phyloP scores from a whole-genome alignment of 2,329 filamentous ascomycete genomes.

The Didymella pomorum region DNA sequence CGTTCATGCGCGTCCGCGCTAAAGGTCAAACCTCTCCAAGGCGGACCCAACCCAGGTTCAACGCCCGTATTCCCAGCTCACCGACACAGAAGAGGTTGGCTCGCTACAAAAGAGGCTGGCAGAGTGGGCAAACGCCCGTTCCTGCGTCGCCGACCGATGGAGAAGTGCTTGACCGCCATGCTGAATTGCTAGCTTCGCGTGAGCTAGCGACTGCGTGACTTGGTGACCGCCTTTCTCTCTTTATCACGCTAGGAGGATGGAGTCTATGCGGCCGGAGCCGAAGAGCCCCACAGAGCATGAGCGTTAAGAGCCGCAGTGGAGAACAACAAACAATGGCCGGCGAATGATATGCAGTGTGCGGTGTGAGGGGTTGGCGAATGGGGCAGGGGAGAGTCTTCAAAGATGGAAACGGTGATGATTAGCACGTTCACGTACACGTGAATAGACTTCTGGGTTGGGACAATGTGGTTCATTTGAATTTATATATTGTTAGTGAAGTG shows the following conservation, averaged over 20 bases:
- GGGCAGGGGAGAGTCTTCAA: not conserved
- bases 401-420: slow-evolving; percentile 5
- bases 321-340: slow-evolving; percentile 8
- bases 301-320: slow-evolving; percentile 16
- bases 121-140: slow-evolving; percentile 10
- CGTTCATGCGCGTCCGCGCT: not conserved
- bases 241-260: slow-evolving; percentile 7
- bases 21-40: not conserved
- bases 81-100: not conserved
- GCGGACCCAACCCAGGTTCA: not conserved
- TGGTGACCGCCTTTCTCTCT: slow-evolving; percentile 16
- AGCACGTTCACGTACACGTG: slow-evolving; percentile 2
- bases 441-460: not conserved
- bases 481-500: not conserved
- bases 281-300: slow-evolving; percentile 3
- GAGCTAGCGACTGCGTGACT: not conserved
- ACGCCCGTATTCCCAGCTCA: not conserved
- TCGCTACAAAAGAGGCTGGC: not conserved
- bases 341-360: not conserved
- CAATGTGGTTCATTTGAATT: not conserved
- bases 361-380: slow-evolving; percentile 2
- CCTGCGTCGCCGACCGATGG: not conserved
- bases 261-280: slow-evolving; percentile 7
- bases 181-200: not conserved
- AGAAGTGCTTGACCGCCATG: slow-evolving; percentile 5